These are phyloP conservation scores for Penicillium sp. DNA, from an alignment of 2,329 filamentous ascomycete species.

Conservation along the genomic window DNA sequence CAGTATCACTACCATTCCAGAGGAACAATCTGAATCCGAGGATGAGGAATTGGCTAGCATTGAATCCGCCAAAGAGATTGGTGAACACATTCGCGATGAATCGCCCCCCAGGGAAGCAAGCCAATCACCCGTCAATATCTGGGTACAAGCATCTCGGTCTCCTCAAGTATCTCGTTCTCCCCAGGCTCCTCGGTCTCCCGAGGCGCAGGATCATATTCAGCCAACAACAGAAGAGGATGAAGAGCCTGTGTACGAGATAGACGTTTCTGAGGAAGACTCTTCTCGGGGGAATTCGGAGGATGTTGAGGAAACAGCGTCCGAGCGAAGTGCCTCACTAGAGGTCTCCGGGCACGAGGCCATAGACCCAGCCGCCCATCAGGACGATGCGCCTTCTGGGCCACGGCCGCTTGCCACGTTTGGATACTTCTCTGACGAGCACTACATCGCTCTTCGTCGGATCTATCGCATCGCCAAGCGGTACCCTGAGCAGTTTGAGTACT, in stretches of 20 bases:
- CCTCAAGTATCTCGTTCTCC: conserved; percentile 1
- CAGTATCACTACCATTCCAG: conserved; percentile 11
- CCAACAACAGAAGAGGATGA: conserved; percentile 13
- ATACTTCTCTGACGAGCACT: conserved; percentile 46
- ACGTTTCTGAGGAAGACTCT: neutral
- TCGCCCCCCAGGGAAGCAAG: conserved; percentile 13
- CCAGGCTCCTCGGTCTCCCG: neutral
- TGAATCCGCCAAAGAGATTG: conserved; percentile 16
- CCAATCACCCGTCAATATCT: conserved; percentile 11
- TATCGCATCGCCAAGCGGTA: conserved; percentile 41
- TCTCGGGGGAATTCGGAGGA: conserved; percentile 1
- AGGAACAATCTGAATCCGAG: conserved; percentile 12
- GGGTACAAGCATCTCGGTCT: conserved; percentile 12
- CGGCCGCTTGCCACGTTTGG: conserved; percentile 37
- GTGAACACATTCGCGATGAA: conserved; percentile 16
- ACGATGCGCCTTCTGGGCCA: conserved; percentile 15
- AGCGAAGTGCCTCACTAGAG: conserved; percentile 5
- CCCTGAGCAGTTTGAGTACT: conserved; percentile 42
- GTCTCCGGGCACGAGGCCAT: conserved; percentile 2
- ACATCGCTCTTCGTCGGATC: conserved; percentile 39
- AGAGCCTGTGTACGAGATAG: conserved; percentile 2
- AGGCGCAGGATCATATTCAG: conserved; percentile 4
- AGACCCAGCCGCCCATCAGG: conserved; percentile 7
- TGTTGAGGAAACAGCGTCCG: neutral
- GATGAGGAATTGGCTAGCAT: conserved; percentile 18